These are phyloP conservation scores for Tylopilus felleus DNA, from an alignment of 768 basidiomycete genomes.

Conservation along the genomic window DNA sequence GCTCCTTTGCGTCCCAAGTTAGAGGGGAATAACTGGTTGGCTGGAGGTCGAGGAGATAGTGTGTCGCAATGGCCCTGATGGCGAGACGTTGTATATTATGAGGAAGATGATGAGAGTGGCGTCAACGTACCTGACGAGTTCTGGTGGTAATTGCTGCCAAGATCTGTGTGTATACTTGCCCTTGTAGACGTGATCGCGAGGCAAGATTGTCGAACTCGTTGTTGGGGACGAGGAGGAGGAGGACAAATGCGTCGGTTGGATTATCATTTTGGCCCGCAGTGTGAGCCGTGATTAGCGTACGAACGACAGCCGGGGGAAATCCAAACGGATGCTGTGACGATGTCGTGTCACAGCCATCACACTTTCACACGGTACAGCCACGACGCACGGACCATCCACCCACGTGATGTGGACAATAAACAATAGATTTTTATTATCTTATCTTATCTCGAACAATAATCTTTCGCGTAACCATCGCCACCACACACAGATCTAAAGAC, in stretches of 20 bases:
- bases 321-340: slow-evolving; percentile 31
- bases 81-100: slow-evolving; percentile 1
- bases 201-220: not conserved
- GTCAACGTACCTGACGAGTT: slow-evolving; percentile 54
- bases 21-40: slow-evolving; percentile 44
- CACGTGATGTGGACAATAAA: slow-evolving; percentile 6
- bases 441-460: slow-evolving; percentile 19
- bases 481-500: no score
- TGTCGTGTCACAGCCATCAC: slow-evolving; percentile 27
- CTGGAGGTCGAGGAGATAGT: slow-evolving; percentile 51
- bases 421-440: slow-evolving; percentile 16
- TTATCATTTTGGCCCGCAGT: slow-evolving; percentile 36
- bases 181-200: slow-evolving; percentile 43
- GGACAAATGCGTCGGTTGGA: slow-evolving; percentile 17
- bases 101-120: slow-evolving; percentile 27
- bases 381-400: slow-evolving; percentile 26
- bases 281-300: slow-evolving; percentile 37
- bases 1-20: slow-evolving; percentile 46
- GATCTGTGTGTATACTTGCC: slow-evolving; percentile 56
- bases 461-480: slow-evolving; percentile 7
- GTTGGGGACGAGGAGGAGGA: slow-evolving; percentile 18
- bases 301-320: slow-evolving; percentile 36
- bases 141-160: slow-evolving; percentile 60
- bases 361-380: slow-evolving; percentile 23
- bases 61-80: slow-evolving; percentile 37